These are phyloP conservation scores for Aspergillus persii DNA, from an alignment of 2,329 filamentous ascomycete species.

Conservation along the genomic window DNA sequence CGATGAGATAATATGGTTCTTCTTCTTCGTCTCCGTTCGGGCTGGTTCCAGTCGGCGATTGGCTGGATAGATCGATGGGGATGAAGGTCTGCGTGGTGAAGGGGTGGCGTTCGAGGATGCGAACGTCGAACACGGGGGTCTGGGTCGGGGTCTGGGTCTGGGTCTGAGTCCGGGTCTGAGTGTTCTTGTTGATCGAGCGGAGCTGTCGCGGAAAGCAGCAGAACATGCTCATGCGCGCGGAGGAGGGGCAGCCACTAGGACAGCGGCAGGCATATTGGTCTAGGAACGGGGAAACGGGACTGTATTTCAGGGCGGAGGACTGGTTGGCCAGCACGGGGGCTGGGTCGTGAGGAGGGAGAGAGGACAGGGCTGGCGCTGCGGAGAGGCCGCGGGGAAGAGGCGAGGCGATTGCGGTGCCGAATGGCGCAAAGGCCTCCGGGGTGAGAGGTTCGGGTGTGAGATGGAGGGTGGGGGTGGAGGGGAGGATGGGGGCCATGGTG, in stretches of 20 bases:
- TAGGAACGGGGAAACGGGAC: slow-evolving; percentile 69
- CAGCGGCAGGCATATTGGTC: slow-evolving; percentile 66
- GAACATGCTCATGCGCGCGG: slow-evolving; percentile 81
- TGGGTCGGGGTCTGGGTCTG: not conserved
- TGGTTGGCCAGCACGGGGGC: slow-evolving; percentile 72
- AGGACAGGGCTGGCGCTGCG: slow-evolving; percentile 47
- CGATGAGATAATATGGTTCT: slow-evolving; percentile 66
- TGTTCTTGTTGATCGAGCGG: slow-evolving; percentile 23
- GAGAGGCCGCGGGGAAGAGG: slow-evolving; percentile 57
- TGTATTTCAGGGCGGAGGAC: slow-evolving; percentile 82
- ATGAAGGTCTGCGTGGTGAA: slow-evolving; percentile 93
- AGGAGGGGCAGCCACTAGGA: slow-evolving; percentile 42
- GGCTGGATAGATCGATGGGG: slow-evolving; percentile 60
- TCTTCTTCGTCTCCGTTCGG: not conserved
- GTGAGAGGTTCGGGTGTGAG: slow-evolving; percentile 67
- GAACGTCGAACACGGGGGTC: slow-evolving; percentile 58
- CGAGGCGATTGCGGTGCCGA: slow-evolving; percentile 80
- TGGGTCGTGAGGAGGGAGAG: slow-evolving; percentile 41
- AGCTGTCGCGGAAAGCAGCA: slow-evolving; percentile 70
- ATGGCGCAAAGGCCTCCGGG: slow-evolving; percentile 67
- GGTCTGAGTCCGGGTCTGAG: not conserved
- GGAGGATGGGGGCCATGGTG: slow-evolving; percentile 34
- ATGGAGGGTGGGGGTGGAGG: slow-evolving; percentile 35
- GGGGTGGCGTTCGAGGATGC: slow-evolving; percentile 83
- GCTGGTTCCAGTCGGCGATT: slow-evolving; percentile 17